Percentiles rank a stretch among this genome's conserved stretches.
These are phyloP conservation scores for Flaveria linearis DNA, from an alignment of 129 eudicot genomes.

Conservation along the genomic window DNA sequence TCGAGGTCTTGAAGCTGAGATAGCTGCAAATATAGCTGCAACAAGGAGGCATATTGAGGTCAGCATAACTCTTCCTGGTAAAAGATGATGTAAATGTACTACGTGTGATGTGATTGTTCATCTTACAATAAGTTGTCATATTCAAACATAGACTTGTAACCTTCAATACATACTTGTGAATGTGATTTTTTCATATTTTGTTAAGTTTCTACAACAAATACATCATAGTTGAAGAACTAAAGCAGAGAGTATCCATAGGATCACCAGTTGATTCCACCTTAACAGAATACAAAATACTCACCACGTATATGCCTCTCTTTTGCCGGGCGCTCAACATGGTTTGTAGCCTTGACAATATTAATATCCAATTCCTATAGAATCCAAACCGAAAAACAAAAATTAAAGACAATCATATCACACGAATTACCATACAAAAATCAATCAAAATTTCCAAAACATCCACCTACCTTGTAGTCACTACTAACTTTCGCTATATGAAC, in stretches of 20 bases:
- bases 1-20: constrained; percentile 93
- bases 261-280: neutral
- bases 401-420: constrained; percentile 8
- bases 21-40: constrained; percentile 86
- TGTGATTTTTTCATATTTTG: neutral
- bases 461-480: constrained; percentile 85
- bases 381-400: constrained; percentile 4
- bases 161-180: neutral
- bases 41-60: constrained; percentile 6
- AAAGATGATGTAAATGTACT: neutral
- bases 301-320: constrained; percentile 93
- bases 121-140: neutral
- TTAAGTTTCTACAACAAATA: constrained; percentile 6
- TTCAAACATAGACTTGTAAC: neutral
- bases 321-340: constrained; percentile 94
- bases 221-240: neutral
- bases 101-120: neutral
- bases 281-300: constrained; percentile 28
- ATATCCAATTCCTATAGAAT: constrained; percentile 77
- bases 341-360: constrained; percentile 92
- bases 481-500: constrained; percentile 95
- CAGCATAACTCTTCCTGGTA: constrained; percentile 22
- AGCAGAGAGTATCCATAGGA: neutral
- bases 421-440: neutral
- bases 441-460: neutral